Percentiles rank a stretch among this genome's conserved stretches.
Evolutionary conservation across 208 protist genomes (phyloP).

Genomic region (Leishmania major): DNA sequence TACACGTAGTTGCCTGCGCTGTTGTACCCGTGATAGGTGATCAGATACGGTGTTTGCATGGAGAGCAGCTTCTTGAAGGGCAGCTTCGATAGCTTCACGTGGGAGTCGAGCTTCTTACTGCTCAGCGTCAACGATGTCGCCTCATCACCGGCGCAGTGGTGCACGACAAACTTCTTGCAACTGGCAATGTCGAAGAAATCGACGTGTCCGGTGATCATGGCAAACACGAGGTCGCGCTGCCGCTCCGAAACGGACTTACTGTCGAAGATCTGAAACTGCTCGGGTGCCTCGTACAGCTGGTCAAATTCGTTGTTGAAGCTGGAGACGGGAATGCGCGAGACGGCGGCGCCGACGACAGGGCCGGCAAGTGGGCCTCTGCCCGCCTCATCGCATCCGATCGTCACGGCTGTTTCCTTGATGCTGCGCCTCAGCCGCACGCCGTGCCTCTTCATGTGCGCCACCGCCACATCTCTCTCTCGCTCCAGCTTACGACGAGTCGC

Average conservation of each 20-base stretch:
- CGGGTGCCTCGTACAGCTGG: conserved; percentile 67
- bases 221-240: conserved; percentile 79
- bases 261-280: conserved; percentile 90
- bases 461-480: conserved; percentile 48
- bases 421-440: conserved; percentile 80
- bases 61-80: conserved; percentile 87
- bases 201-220: conserved; percentile 82
- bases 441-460: conserved; percentile 63
- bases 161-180: conserved; percentile 71
- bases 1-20: conserved; percentile 85
- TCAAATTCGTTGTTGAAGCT: conserved; percentile 90
- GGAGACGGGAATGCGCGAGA: conserved; percentile 79
- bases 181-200: conserved; percentile 74
- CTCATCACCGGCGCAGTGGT: conserved; percentile 74
- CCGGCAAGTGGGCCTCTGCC: conserved; percentile 88
- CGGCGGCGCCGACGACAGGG: conserved; percentile 88
- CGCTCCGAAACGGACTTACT: conserved; percentile 83
- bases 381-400: conserved; percentile 91
- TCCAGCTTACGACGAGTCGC: conserved; percentile 45
- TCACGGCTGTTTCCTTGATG: conserved; percentile 84
- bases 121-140: conserved; percentile 42
- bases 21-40: conserved; percentile 85
- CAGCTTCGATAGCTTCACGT: conserved; percentile 67
- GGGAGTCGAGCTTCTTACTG: conserved; percentile 50
- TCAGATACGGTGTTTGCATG: conserved; percentile 84